Percentiles rank a stretch among this genome's conserved stretches.
Evolutionary conservation across 768 basidiomycete genomes (phyloP).

Genomic region (Hericium erinaceus): DNA sequence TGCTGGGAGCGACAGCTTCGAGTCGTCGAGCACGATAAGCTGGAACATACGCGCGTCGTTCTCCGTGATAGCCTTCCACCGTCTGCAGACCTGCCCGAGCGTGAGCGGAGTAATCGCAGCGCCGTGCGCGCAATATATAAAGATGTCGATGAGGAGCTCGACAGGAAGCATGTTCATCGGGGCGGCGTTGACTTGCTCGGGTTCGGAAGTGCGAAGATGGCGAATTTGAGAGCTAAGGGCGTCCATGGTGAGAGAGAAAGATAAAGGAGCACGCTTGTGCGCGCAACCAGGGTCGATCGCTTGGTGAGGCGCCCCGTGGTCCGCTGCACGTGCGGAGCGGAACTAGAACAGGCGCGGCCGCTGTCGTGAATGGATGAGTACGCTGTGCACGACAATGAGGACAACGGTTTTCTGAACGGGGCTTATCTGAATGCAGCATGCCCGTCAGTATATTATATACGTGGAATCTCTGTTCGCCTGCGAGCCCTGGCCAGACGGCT

Average conservation of each 20-base stretch:
- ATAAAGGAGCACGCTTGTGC: background rate
- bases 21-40: conserved; percentile 41
- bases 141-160: conserved; percentile 58
- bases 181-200: background rate
- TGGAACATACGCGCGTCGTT: conserved; percentile 56
- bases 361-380: background rate
- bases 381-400: background rate
- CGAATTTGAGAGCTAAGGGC: background rate
- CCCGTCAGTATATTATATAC: no score
- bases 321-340: no score
- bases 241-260: background rate
- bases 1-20: conserved; percentile 23
- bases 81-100: conserved; percentile 44
- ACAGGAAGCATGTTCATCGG: conserved; percentile 35
- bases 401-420: no score
- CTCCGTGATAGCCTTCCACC: conserved; percentile 49
- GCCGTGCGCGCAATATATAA: conserved; percentile 27
- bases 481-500: no score
- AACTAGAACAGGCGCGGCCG: background rate
- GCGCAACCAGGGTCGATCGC: no score
- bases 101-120: conserved; percentile 36
- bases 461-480: no score
- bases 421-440: no score
- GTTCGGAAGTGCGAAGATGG: background rate
- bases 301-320: no score